These are phyloP conservation scores for Taiozyma sp. DNA, from an alignment of 1,139 yeast genomes.

Conservation along the genomic window DNA sequence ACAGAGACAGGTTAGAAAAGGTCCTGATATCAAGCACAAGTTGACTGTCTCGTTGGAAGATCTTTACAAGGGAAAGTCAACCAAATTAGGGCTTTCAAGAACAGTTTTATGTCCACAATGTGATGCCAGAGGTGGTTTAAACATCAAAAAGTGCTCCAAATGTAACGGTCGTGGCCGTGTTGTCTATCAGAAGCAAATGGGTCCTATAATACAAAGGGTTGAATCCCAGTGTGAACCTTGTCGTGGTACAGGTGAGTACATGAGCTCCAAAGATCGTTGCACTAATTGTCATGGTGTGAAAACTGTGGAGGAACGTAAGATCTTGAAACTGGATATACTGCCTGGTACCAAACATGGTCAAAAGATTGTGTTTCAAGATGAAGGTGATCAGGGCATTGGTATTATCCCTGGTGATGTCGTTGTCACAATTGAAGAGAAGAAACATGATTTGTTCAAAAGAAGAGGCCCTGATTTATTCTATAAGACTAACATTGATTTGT, in stretches of 20 bases:
- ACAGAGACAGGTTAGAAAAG: conserved; percentile 23
- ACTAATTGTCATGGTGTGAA: conserved; percentile 35
- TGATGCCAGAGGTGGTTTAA: conserved; percentile 38
- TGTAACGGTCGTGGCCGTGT: conserved; percentile 37
- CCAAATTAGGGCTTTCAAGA: conserved; percentile 40
- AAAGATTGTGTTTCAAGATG: conserved; percentile 45
- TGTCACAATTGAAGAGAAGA: conserved; percentile 34
- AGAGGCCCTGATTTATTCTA: conserved; percentile 42
- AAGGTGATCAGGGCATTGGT: conserved; percentile 58
- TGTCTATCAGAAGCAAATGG: conserved; percentile 23
- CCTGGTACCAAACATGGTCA: conserved; percentile 52
- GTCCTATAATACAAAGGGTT: conserved; percentile 26
- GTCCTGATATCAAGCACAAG: conserved; percentile 42
- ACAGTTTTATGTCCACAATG: conserved; percentile 38
- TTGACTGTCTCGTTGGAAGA: conserved; percentile 41
- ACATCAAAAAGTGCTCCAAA: conserved; percentile 26
- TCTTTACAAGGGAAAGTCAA: conserved; percentile 41
- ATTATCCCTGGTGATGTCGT: conserved; percentile 64
- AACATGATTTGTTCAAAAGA: conserved; percentile 41
- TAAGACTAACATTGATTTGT: conserved; percentile 41
- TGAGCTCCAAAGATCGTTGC: conserved; percentile 33
- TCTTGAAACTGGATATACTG: conserved; percentile 43
- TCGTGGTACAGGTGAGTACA: conserved; percentile 32
- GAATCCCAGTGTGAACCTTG: conserved; percentile 32
- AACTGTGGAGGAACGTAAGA: conserved; percentile 39